Evolutionary conservation across 768 basidiomycete species (phyloP).

Genomic region (Stropharia rugosoannulata): DNA sequence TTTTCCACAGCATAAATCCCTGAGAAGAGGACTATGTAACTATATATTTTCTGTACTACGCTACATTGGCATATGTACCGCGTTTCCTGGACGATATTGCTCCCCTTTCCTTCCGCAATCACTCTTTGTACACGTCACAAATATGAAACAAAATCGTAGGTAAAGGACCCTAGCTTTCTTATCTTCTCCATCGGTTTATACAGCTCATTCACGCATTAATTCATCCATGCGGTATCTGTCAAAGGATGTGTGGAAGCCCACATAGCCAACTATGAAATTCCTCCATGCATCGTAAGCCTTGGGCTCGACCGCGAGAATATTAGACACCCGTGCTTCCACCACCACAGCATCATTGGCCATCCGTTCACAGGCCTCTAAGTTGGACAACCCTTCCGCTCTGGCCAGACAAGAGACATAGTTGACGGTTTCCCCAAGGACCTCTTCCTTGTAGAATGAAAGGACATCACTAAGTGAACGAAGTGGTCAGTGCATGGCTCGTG

Average conservation of each 20-base stretch:
- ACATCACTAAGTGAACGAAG: no score
- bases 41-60: no score
- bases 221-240: conserved; percentile 24
- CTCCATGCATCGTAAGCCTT: conserved; percentile 11
- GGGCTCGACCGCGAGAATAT: conserved; percentile 20
- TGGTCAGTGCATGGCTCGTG: no score
- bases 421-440: conserved; percentile 28
- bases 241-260: conserved; percentile 25
- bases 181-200: no score
- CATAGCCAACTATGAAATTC: conserved; percentile 25
- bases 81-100: no score
- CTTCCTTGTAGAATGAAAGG: conserved; percentile 42
- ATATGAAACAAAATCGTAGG: no score
- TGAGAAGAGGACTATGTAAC: no score
- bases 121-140: no score
- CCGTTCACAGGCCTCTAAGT: conserved; percentile 21
- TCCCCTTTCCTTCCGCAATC: no score
- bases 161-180: no score
- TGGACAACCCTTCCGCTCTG: conserved; percentile 17
- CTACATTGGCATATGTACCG: no score
- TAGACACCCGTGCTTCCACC: conserved; percentile 4
- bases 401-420: conserved; percentile 35
- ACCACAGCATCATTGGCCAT: conserved; percentile 24
- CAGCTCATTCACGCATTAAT: conserved; percentile 1
- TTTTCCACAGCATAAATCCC: no score